Percentiles rank a stretch among this genome's conserved stretches.
These are phyloP conservation scores for Lactarius vividus DNA, from an alignment of 768 basidiomycete genomes.

Conservation along the genomic window DNA sequence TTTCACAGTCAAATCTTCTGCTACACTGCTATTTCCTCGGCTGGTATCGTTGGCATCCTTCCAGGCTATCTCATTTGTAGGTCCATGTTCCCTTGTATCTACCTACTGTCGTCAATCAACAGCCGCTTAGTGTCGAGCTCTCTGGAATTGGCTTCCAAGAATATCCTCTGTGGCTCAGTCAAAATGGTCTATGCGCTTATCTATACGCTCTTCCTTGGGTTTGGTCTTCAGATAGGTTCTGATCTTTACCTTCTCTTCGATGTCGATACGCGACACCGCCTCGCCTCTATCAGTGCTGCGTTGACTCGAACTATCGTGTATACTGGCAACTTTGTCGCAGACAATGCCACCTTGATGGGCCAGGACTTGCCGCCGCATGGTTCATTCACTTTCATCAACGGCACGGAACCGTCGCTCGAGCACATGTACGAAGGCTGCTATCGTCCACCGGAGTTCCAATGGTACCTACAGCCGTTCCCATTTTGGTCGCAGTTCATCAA, in stretches of 20 bases:
- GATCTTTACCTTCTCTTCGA: constrained; percentile 78
- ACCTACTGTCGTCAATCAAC: constrained; percentile 15
- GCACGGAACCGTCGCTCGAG: constrained; percentile 42
- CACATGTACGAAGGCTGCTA: constrained; percentile 68
- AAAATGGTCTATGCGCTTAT: constrained; percentile 90
- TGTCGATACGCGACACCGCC: constrained; percentile 47
- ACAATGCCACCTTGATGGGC: constrained; percentile 45
- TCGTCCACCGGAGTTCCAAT: constrained; percentile 59
- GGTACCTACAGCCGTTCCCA: constrained; percentile 83
- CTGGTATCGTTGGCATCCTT: constrained; percentile 83
- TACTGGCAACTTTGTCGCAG: constrained; percentile 66
- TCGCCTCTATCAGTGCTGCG: constrained; percentile 52
- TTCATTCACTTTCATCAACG: constrained; percentile 65
- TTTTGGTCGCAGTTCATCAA: constrained; percentile 73
- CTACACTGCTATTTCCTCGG: constrained; percentile 87
- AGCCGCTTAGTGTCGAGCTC: constrained; percentile 65
- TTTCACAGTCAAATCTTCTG: constrained; percentile 80
- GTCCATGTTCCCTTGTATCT: constrained; percentile 32
- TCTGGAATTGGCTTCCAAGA: constrained; percentile 80
- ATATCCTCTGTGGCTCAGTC: constrained; percentile 79
- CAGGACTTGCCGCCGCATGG: constrained; percentile 48
- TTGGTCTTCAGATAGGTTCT: constrained; percentile 80
- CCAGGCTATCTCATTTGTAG: constrained; percentile 84
- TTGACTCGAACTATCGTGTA: constrained; percentile 50
- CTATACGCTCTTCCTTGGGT: constrained; percentile 81